These are phyloP conservation scores for Elaeis guineensis DNA, from an alignment of 176 grass and related monocot species.

Conservation along the genomic window DNA sequence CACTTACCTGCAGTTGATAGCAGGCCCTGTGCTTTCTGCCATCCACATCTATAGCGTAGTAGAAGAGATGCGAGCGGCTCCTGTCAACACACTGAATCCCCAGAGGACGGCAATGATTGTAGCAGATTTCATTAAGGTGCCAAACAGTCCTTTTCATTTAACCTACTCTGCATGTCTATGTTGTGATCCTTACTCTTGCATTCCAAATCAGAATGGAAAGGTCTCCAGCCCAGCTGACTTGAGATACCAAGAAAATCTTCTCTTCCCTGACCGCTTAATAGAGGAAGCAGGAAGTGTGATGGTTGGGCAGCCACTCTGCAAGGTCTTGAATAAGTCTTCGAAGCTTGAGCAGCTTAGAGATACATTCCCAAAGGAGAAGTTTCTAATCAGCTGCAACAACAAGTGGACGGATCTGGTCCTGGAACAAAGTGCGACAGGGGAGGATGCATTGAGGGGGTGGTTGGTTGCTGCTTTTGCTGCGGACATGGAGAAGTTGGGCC, in stretches of 20 bases:
- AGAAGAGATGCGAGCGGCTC: constrained; percentile 88
- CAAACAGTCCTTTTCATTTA: constrained; percentile 5
- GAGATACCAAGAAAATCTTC: constrained; percentile 60
- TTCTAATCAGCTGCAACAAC: constrained; percentile 39
- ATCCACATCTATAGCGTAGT: constrained; percentile 80
- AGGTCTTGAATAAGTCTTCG: constrained; percentile 26
- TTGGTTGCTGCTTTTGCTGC: constrained; percentile 66
- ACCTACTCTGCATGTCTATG: background rate
- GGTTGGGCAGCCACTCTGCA: constrained; percentile 50
- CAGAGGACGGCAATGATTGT: constrained; percentile 87
- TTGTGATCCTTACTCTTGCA: constrained; percentile 7
- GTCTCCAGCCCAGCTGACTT: constrained; percentile 82
- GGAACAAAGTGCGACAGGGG: constrained; percentile 58
- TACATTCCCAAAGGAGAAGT: constrained; percentile 61
- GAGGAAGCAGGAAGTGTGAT: constrained; percentile 66
- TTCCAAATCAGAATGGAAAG: constrained; percentile 46
- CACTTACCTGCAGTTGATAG: constrained; percentile 65
- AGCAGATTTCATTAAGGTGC: constrained; percentile 78
- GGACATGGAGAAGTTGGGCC: constrained; percentile 47
- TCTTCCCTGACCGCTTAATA: constrained; percentile 61
- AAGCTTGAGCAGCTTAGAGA: constrained; percentile 35
- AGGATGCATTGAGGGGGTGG: constrained; percentile 78
- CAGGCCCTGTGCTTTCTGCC: constrained; percentile 63
- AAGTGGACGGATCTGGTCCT: constrained; percentile 58
- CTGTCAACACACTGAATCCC: constrained; percentile 81